Evolutionary conservation across 176 grass and related monocot genomes (phyloP).

Genomic region (Cymbopogon citratus): DNA sequence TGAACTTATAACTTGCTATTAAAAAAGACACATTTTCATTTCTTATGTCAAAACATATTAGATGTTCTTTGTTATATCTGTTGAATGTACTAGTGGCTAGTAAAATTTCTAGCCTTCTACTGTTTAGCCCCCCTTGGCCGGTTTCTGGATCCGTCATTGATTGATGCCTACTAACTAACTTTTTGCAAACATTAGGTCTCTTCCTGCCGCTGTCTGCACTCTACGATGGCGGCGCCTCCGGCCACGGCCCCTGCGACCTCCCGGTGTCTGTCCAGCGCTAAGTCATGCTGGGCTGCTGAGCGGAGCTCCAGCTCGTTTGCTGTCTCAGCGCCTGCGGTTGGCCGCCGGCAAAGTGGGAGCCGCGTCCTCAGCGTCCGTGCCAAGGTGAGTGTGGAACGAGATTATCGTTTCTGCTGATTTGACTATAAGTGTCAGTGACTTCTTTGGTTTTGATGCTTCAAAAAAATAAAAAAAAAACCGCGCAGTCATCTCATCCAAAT

Average conservation of each 20-base stretch:
- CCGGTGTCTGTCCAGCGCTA: neutral
- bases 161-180: neutral
- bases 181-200: neutral
- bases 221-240: constrained; percentile 16
- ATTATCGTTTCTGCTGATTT: neutral
- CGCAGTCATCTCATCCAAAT: neutral
- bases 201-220: neutral
- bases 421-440: neutral
- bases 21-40: too few relatives aligned
- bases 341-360: neutral
- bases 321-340: neutral
- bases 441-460: neutral
- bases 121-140: too few relatives aligned
- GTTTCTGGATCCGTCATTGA: too few relatives aligned
- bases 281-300: neutral
- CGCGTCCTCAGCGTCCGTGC: neutral
- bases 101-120: too few relatives aligned
- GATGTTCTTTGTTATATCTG: too few relatives aligned
- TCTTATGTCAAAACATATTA: too few relatives aligned
- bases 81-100: too few relatives aligned
- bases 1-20: too few relatives aligned
- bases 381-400: neutral
- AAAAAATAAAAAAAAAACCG: neutral
- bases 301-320: neutral
- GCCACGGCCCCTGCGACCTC: constrained; percentile 17